Conservation (phyloP, 495 filamentous ascomycete species). For the Aspergillus kassunensis region DNA sequence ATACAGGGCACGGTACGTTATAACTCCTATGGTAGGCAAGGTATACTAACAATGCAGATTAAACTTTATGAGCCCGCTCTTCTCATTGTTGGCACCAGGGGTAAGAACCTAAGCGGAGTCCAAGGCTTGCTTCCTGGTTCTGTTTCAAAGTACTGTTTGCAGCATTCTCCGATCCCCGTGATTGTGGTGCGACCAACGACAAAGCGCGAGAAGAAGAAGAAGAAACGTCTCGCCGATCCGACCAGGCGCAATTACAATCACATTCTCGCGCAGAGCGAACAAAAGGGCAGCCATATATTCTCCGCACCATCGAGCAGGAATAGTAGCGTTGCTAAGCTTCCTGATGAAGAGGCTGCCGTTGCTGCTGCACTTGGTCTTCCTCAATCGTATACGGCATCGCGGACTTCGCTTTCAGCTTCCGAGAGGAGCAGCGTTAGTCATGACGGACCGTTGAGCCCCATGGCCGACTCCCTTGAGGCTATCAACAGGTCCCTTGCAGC, state of each 20-base stretch:
- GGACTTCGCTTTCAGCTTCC: slow-evolving; percentile 49
- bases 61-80: slow-evolving; percentile 91
- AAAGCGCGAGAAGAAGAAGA: slow-evolving; percentile 89
- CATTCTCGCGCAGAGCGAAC: slow-evolving; percentile 62
- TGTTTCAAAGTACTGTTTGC: slow-evolving; percentile 93
- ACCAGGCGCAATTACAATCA: slow-evolving; percentile 72
- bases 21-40: not conserved
- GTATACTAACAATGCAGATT: slow-evolving; percentile 50
- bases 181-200: slow-evolving; percentile 89
- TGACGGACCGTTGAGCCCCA: slow-evolving; percentile 27
- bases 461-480: slow-evolving; percentile 27
- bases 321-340: slow-evolving; percentile 33
- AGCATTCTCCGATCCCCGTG: slow-evolving; percentile 94
- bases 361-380: slow-evolving; percentile 67
- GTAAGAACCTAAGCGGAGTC: slow-evolving; percentile 79
- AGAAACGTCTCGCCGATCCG: slow-evolving; percentile 79
- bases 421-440: slow-evolving; percentile 38
- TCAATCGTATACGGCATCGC: slow-evolving; percentile 32
- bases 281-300: slow-evolving; percentile 49
- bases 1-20: slow-evolving; percentile 82
- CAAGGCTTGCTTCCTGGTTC: slow-evolving; percentile 89
- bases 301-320: slow-evolving; percentile 49
- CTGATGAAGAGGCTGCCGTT: slow-evolving; percentile 67
- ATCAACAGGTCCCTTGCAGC: slow-evolving; percentile 26
- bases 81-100: slow-evolving; percentile 91